phyloP scores from a whole-genome alignment of 495 filamentous ascomycete species.

The Tuber calosporum region DNA sequence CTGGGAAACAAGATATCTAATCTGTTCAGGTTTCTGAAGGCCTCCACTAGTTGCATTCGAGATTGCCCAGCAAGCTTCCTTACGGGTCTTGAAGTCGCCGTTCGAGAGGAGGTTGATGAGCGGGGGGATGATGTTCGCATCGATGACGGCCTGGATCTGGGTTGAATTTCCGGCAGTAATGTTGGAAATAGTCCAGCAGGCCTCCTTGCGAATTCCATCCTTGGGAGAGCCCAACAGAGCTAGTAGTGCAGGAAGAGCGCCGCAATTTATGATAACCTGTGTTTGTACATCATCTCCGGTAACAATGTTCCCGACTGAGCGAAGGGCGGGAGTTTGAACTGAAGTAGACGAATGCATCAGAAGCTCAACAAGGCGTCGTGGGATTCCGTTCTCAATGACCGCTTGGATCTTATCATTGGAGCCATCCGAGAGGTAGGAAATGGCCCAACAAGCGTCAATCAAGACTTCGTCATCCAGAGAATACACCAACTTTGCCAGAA shows the following conservation, averaged over 20 bases:
- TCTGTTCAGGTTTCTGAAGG: slow-evolving; percentile 97
- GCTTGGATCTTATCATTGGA: slow-evolving; percentile 99
- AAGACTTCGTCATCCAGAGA: slow-evolving; percentile 97
- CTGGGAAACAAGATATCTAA: slow-evolving; percentile 82
- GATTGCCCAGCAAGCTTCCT: slow-evolving; percentile 99
- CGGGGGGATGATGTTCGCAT: slow-evolving; percentile 92
- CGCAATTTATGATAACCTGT: slow-evolving; percentile 98
- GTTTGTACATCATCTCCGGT: slow-evolving; percentile 98
- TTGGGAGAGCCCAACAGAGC: slow-evolving; percentile 92
- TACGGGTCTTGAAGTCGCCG: slow-evolving; percentile 97
- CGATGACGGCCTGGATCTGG: slow-evolving; percentile 95
- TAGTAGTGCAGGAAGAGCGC: slow-evolving; percentile 80
- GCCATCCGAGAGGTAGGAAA: slow-evolving; percentile 98
- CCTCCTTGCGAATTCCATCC: slow-evolving; percentile 98
- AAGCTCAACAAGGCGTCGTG: slow-evolving; percentile 91
- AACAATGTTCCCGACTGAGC: slow-evolving; percentile 98
- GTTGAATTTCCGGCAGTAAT: slow-evolving; percentile 96
- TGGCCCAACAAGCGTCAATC: slow-evolving; percentile 99
- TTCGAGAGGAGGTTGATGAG: slow-evolving; percentile 91
- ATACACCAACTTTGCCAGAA: slow-evolving; percentile 94
- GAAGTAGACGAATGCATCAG: slow-evolving; percentile 99
- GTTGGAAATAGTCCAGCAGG: slow-evolving; percentile 99
- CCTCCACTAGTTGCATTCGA: slow-evolving; percentile 97
- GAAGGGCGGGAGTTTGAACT: slow-evolving; percentile 93
- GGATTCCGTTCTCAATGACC: slow-evolving; percentile 96